A percentile compares a stretch with the other conserved stretches of the same genome.
phyloP scores from a whole-genome alignment of 768 basidiomycete species.

The Cubamyces lactineus region DNA sequence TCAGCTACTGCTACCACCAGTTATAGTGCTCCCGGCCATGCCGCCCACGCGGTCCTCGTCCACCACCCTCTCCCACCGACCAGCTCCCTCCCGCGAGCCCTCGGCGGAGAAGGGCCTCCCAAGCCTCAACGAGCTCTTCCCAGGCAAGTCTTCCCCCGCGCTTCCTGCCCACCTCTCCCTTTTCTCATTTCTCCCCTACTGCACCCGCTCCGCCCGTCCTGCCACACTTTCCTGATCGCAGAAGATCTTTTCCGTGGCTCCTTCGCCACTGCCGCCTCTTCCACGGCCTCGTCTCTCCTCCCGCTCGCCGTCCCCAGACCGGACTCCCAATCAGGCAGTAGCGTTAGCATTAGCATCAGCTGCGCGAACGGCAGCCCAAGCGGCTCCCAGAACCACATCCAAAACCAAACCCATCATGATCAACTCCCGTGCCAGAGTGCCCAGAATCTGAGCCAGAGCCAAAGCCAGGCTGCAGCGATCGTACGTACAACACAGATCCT shows the following conservation, averaged over 20 bases:
- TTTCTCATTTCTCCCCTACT: no score
- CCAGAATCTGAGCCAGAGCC: not conserved
- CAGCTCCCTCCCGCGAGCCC: conserved; percentile 1
- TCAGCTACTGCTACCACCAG: no score
- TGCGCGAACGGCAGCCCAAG: no score
- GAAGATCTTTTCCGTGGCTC: conserved; percentile 24
- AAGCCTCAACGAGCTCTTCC: conserved; percentile 32
- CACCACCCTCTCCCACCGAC: not conserved
- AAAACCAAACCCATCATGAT: no score
- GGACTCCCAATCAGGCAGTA: not conserved
- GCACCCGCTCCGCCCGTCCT: not conserved
- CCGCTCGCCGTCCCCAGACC: conserved; percentile 17
- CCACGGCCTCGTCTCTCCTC: conserved; percentile 6
- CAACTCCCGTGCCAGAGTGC: not conserved
- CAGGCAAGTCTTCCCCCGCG: conserved; percentile 17
- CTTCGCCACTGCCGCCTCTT: conserved; percentile 5
- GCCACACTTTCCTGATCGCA: not conserved
- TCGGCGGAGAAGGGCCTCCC: conserved; percentile 22
- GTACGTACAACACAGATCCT: no score
- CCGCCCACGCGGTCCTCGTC: conserved; percentile 1
- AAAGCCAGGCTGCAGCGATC: no score
- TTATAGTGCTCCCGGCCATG: not conserved
- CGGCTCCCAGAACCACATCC: no score
- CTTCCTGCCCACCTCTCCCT: not conserved
- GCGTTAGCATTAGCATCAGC: not conserved